Base-by-base conservation (phyloP, 108 stramenopile genomes). In the Pseudonitzschia multiseries region DNA sequence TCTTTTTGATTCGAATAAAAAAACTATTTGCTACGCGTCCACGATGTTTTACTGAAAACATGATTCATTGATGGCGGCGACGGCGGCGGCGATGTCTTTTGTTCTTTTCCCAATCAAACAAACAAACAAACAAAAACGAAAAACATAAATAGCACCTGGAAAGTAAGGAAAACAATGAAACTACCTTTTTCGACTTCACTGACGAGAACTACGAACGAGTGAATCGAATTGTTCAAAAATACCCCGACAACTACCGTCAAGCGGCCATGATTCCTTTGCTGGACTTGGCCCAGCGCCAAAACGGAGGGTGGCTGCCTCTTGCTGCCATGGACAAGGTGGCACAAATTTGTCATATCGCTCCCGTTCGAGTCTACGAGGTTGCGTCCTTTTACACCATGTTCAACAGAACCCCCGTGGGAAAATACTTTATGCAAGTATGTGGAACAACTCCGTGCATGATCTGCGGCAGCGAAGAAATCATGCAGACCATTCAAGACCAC, bases 361-460 rank as follows among this genome's bases (percentile, higher is more conserved):
- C 96, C 60, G 90, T 96, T 53, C 89, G 91, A 17, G 98, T 99
- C 1, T 99, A 98, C 75, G 98, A 99, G 82, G 99, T 99, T 64
- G 98, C 99, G 17, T 95, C 95, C 36, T 86, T 86, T 65, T 98
- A 98, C 89, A 99, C 99, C 81, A 99, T 99, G 99, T 99, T 99
- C 89, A 99, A 99, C 82, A 85, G 99, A 24, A 93, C 93, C 66
- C 96, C 96, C 78, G 97, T 98, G n/a, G 99, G 99, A 64, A 99
- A 99, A 87, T 98, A 98, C 86, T 99, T 99, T 83, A 97, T 99
- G 71, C 98, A 99, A 92, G 91, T 99, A 13, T 99, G 99, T 72
- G 99, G 99, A 48, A 99, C 99, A 15, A 99, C 99, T 27, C 99
- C 99, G 31, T 99, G 99, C 87, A 99, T 99, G 99, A 98, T 99